Conservation (phyloP, 2,329 filamentous ascomycete species). For the Blastomyces silverae region DNA sequence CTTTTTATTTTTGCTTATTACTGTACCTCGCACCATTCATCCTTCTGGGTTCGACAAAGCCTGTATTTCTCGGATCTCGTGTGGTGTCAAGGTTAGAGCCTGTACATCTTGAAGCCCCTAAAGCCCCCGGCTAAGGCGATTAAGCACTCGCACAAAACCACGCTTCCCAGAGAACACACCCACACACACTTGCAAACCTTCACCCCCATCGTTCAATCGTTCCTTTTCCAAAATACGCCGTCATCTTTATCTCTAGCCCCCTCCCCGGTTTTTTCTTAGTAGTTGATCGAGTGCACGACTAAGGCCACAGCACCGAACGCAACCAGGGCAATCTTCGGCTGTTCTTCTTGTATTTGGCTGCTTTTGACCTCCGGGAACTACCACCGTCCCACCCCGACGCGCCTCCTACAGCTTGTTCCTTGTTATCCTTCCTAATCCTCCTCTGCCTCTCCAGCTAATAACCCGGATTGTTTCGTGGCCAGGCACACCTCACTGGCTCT, state of each 20-base stretch:
- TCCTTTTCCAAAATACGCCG: background rate
- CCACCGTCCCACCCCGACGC: slow-evolving; percentile 3
- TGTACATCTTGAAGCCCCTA: slow-evolving; percentile 4
- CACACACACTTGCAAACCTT: slow-evolving; percentile 5
- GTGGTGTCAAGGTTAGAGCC: slow-evolving; percentile 8
- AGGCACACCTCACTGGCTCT: slow-evolving; percentile 10
- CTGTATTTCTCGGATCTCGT: background rate
- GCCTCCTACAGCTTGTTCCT: slow-evolving; percentile 3
- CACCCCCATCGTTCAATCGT: slow-evolving; percentile 8
- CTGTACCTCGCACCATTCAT: slow-evolving; percentile 4
- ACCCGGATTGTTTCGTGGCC: slow-evolving; percentile 1
- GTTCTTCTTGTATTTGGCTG: slow-evolving; percentile 7
- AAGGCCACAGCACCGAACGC: background rate
- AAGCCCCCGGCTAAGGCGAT: slow-evolving; percentile 4
- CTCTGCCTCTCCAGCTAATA: slow-evolving; percentile 1
- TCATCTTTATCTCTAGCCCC: slow-evolving; percentile 11
- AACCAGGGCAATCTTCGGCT: background rate
- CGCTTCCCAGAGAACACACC: background rate
- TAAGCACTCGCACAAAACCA: slow-evolving; percentile 5
- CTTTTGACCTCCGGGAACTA: slow-evolving; percentile 5
- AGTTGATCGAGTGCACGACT: slow-evolving; percentile 7
- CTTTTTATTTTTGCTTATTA: slow-evolving; percentile 8
- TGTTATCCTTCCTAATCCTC: slow-evolving; percentile 2
- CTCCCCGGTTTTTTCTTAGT: slow-evolving; percentile 9
- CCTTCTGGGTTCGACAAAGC: background rate